These are phyloP conservation scores for Penicillium maclennaniae DNA, from an alignment of 495 filamentous ascomycete species.

Conservation along the genomic window DNA sequence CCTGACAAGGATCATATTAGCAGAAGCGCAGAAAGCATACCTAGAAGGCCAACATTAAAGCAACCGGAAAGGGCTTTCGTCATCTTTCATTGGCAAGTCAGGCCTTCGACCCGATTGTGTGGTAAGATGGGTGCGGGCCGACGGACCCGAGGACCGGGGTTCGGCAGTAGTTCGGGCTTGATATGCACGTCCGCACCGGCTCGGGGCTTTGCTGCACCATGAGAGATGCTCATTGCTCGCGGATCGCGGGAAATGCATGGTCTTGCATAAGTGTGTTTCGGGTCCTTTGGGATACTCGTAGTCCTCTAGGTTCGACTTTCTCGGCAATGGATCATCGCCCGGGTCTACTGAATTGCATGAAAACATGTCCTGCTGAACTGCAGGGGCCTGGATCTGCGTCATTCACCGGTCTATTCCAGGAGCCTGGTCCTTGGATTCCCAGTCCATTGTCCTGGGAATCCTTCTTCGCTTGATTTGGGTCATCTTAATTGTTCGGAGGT, in stretches of 20 bases:
- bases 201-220: neutral
- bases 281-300: no score
- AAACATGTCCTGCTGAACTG: constrained; percentile 28
- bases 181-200: neutral
- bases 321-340: no score
- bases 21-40: neutral
- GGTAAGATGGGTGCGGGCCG: constrained; percentile 6
- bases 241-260: neutral
- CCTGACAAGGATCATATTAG: neutral
- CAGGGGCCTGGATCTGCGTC: constrained; percentile 39
- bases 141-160: neutral
- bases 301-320: no score
- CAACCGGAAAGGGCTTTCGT: no score
- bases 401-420: no score
- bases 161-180: neutral
- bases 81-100: no score
- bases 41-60: neutral
- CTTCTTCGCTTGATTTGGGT: no score
- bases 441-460: constrained; percentile 56
- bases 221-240: constrained; percentile 1
- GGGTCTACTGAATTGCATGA: no score
- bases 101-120: neutral
- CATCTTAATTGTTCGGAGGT: no score
- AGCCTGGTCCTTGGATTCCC: constrained; percentile 47
- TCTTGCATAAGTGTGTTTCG: constrained; percentile 11